Percentiles rank a stretch among this genome's conserved stretches.
Conservation (phyloP, 2,329 filamentous ascomycete genomes). For the Fusarium agapanthi region DNA sequence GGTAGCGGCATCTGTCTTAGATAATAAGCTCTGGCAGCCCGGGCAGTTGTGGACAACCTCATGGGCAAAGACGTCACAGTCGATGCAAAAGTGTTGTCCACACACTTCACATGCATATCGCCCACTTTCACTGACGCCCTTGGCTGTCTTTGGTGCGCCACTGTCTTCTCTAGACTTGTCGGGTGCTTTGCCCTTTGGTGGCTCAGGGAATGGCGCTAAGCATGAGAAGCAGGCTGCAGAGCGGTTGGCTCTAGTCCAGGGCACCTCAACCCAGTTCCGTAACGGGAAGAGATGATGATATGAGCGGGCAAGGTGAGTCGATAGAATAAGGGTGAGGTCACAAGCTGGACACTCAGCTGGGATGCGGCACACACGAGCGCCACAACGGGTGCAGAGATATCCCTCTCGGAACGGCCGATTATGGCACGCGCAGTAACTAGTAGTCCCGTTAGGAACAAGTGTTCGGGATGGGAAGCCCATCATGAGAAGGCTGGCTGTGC, state of each 20-base stretch:
- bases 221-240: slow-evolving; percentile 82
- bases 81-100: slow-evolving; percentile 92
- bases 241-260: slow-evolving; percentile 75
- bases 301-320: slow-evolving; percentile 90
- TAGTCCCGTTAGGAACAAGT: slow-evolving; percentile 70
- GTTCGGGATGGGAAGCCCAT: slow-evolving; percentile 97
- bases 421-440: slow-evolving; percentile 90
- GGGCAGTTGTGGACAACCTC: slow-evolving; percentile 96
- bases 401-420: slow-evolving; percentile 83
- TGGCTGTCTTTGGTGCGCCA: slow-evolving; percentile 46
- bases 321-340: slow-evolving; percentile 90
- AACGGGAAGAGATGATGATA: slow-evolving; percentile 94
- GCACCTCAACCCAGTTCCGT: slow-evolving; percentile 88
- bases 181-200: slow-evolving; percentile 37
- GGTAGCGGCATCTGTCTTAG: slow-evolving; percentile 22
- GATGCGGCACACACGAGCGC: slow-evolving; percentile 86
- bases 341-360: slow-evolving; percentile 93
- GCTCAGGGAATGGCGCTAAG: slow-evolving; percentile 73
- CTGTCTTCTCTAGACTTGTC: slow-evolving; percentile 38
- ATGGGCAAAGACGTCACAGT: slow-evolving; percentile 95
- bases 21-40: slow-evolving; percentile 73
- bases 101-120: slow-evolving; percentile 92
- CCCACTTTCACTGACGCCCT: slow-evolving; percentile 83
- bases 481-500: slow-evolving; percentile 78
- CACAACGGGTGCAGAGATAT: slow-evolving; percentile 90